Base-by-base conservation (phyloP, 306 rosid species). In the Quercus alba region DNA sequence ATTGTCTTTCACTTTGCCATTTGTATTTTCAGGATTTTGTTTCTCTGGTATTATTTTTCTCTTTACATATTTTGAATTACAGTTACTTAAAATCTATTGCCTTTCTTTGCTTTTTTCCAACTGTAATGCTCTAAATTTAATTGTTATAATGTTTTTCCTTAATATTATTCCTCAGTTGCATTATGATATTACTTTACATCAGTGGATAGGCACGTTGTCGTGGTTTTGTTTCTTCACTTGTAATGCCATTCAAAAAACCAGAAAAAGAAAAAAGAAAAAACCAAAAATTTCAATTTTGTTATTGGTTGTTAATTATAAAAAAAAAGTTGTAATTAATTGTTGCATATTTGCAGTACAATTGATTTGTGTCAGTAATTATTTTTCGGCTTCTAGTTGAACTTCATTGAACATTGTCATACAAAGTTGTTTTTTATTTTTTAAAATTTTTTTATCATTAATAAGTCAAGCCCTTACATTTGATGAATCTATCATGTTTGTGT, bases 381-480 rank as follows among this genome's bases (percentile, higher is more conserved):
- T 28, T 56, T 30, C 26, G 33, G 25, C 72, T 49, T 70, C 25
- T 55, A 52, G 52, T 49, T 54, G 56, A 30, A 30, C 70, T 64
- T 64, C 20, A 6, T 17, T 15, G 20, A 30, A 30, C 13, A 35
- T 23, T 63, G 72, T 30, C 20, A 35, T 74, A 35, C 14, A 46
- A 72, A 52, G 77, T 18, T 62, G 72, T 41, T 41, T 41, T 41
- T 41, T 41, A 8, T 8, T 41, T 41, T 38, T 35, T 10, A 0
- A 46, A 46, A 31, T 55, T 54, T 44, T 19, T 46, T 76, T 30
- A 57, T 74, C 55, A 59, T 59, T 18, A 33, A 67, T 58, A 74
- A 63, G 80, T 75, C 61, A 73, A 75, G 55, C 38, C 73, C 56
- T 71, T 71, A 35, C 72, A 83, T 74, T 71, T 63, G 26, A 64